Conservation (phyloP, 768 basidiomycete species). For the Sarcodon aspratus region DNA sequence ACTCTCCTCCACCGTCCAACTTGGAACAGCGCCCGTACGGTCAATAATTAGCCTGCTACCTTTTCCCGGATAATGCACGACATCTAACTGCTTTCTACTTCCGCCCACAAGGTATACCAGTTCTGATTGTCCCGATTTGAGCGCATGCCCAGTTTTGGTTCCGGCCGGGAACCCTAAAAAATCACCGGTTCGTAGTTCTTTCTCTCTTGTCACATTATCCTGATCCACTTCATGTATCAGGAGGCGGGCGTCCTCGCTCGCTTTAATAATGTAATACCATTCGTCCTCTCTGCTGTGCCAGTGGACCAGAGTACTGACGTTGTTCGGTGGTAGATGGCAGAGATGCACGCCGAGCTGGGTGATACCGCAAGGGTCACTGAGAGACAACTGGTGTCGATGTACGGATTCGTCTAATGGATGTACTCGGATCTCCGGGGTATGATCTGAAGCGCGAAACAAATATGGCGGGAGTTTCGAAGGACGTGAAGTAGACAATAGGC, state of each 20-base stretch:
- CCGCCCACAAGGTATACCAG: constrained; percentile 15
- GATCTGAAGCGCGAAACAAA: neutral
- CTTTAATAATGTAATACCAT: constrained; percentile 7
- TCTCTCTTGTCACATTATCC: constrained; percentile 7
- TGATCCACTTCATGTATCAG: constrained; percentile 1
- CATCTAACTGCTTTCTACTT: constrained; percentile 10
- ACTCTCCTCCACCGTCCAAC: constrained; percentile 8
- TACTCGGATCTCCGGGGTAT: neutral
- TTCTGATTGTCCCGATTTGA: constrained; percentile 9
- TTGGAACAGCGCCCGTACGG: constrained; percentile 1
- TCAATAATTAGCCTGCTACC: constrained; percentile 7
- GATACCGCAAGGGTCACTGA: constrained; percentile 5
- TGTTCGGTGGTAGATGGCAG: constrained; percentile 3
- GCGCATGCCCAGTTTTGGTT: constrained; percentile 7
- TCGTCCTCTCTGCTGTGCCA: constrained; percentile 8
- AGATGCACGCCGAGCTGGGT: constrained; percentile 6
- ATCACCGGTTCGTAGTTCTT: constrained; percentile 10
- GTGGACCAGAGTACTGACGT: constrained; percentile 4
- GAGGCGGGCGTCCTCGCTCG: constrained; percentile 3
- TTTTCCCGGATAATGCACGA: constrained; percentile 10
- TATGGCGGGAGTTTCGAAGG: constrained; percentile 1
- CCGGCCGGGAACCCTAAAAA: constrained; percentile 14
- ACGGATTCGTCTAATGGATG: constrained; percentile 2
- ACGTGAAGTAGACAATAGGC: constrained; percentile 1
- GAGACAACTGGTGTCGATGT: constrained; percentile 1